These are phyloP conservation scores for Scutellaria barbata DNA, from an alignment of 257 asterid species.

Conservation along the genomic window DNA sequence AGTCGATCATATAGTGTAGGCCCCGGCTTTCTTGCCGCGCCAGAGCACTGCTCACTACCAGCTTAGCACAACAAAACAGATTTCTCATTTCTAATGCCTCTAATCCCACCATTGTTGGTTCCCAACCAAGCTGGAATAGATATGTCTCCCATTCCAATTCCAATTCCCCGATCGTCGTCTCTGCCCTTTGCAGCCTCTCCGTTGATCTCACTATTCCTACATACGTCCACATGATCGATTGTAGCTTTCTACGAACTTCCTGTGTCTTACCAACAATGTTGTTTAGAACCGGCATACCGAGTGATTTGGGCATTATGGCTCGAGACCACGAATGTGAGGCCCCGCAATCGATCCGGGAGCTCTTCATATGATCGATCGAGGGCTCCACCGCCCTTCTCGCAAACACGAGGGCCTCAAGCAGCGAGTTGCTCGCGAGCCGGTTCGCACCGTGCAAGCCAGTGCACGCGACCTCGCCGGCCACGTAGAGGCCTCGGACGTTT, in stretches of 20 bases:
- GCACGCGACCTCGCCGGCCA: constrained; percentile 98
- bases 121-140: constrained; percentile 94
- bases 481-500: constrained; percentile 77
- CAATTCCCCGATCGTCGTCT: constrained; percentile 74
- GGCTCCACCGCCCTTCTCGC: constrained; percentile 94
- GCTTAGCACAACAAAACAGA: constrained; percentile 88
- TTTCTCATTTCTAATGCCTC: constrained; percentile 98
- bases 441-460: constrained; percentile 97
- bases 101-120: constrained; percentile 82
- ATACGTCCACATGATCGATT: constrained; percentile 83
- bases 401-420: constrained; percentile 93
- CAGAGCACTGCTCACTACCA: constrained; percentile 87
- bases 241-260: constrained; percentile 74
- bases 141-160: constrained; percentile 89
- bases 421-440: constrained; percentile 91
- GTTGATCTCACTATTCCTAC: constrained; percentile 94
- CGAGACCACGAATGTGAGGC: constrained; percentile 65
- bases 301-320: constrained; percentile 61
- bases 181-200: constrained; percentile 69
- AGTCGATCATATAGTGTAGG: constrained; percentile 82
- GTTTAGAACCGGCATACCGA: constrained; percentile 44
- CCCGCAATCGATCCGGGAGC: constrained; percentile 41
- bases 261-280: constrained; percentile 56
- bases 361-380: constrained; percentile 67
- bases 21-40: constrained; percentile 97